phyloP scores from a whole-genome alignment of 441 rosid genomes.

The Biscutella laevigata region DNA sequence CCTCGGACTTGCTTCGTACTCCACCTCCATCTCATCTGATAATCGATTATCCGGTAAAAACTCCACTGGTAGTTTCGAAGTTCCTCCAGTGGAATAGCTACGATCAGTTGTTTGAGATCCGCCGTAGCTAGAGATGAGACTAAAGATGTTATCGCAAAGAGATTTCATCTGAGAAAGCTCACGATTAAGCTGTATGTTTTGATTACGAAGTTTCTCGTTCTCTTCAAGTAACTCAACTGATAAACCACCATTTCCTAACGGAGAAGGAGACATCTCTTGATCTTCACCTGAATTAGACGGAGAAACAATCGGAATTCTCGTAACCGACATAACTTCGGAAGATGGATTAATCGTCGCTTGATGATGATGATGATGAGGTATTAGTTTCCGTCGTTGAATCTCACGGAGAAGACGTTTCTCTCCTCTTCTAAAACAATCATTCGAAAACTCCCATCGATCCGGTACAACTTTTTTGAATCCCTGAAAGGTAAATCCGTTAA shows the following conservation, averaged over 20 bases:
- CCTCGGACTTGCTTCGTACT: constrained; percentile 30
- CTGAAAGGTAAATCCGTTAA: constrained; percentile 23
- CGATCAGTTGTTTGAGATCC: constrained; percentile 20
- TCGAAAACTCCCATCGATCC: constrained; percentile 71
- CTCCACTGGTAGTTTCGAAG: constrained; percentile 27
- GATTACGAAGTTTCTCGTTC: constrained; percentile 52
- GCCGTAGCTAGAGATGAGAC: constrained; percentile 36
- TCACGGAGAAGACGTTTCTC: constrained; percentile 52
- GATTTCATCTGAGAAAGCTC: constrained; percentile 45
- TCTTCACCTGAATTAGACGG: constrained; percentile 53
- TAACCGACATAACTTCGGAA: too few relatives aligned
- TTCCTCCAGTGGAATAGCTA: constrained; percentile 6
- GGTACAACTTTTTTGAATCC: constrained; percentile 60
- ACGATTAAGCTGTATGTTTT: constrained; percentile 37
- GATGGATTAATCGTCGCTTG: too few relatives aligned
- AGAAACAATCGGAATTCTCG: constrained; percentile 34
- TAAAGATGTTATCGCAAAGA: constrained; percentile 40
- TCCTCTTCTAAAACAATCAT: constrained; percentile 49
- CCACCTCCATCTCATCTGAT: constrained; percentile 9
- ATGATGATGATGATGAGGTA: too few relatives aligned
- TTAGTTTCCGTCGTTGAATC: constrained; percentile 56
- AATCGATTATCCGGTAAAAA: constrained; percentile 30
- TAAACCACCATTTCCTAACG: constrained; percentile 26
- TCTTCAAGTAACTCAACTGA: constrained; percentile 41
- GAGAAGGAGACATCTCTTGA: constrained; percentile 42